These are phyloP conservation scores for Cladophialophora chaetospira DNA, from an alignment of 2,329 filamentous ascomycete species.

Conservation along the genomic window DNA sequence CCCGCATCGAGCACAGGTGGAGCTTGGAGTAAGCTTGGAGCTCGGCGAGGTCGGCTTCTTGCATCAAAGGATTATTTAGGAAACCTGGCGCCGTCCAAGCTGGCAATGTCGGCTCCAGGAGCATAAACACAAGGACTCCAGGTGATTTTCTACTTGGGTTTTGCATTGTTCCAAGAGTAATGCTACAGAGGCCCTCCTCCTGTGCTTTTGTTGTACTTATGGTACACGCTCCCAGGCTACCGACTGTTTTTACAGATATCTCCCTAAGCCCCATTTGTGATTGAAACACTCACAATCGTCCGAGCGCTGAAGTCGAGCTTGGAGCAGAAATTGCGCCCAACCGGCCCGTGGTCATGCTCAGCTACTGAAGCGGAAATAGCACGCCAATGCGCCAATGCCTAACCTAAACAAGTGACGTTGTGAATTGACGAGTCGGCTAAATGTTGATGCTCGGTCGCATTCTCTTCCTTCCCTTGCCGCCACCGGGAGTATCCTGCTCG, in stretches of 20 bases:
- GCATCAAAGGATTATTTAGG: not conserved
- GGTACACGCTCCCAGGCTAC: not conserved
- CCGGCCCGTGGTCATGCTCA: not conserved
- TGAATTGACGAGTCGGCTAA: conserved; percentile 13
- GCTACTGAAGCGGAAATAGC: not conserved
- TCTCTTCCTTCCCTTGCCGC: conserved; percentile 44
- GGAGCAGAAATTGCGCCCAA: not conserved
- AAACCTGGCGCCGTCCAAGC: not conserved
- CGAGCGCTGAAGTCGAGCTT: not conserved
- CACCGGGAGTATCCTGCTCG: conserved; percentile 37
- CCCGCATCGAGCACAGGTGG: not conserved
- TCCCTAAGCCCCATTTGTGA: not conserved
- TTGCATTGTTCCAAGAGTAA: not conserved
- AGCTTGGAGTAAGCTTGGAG: not conserved
- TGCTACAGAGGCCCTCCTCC: not conserved
- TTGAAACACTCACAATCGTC: not conserved
- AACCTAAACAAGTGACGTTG: no score
- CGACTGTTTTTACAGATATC: conserved; percentile 8
- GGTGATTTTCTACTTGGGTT: not conserved
- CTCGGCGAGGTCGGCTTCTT: not conserved
- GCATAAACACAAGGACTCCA: not conserved
- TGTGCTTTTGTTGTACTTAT: not conserved
- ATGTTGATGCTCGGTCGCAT: conserved; percentile 33
- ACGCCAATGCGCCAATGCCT: not conserved
- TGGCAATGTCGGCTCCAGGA: not conserved